These are phyloP conservation scores for Puccinia polysora DNA, from an alignment of 1,284 basidiomycete species.

Conservation along the genomic window DNA sequence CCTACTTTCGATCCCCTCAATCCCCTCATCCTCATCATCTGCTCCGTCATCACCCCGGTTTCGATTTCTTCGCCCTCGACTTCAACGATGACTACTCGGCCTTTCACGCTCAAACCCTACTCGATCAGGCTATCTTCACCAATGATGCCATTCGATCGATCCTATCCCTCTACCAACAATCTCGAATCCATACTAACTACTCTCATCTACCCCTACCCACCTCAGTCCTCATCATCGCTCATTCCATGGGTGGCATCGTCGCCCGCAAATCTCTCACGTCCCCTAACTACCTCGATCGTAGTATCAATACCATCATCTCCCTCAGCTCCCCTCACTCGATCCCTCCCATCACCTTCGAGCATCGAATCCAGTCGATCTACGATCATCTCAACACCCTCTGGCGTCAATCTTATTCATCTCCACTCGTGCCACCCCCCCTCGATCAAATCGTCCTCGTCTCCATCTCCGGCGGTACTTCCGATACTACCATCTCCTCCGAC, in stretches of 20 bases:
- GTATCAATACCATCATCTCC: slow-evolving; percentile 76
- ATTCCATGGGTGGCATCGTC: slow-evolving; percentile 98
- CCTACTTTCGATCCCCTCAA: slow-evolving; percentile 61
- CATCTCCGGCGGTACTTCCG: slow-evolving; percentile 84
- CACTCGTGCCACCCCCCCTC: slow-evolving; percentile 52
- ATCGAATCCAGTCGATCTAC: slow-evolving; percentile 72
- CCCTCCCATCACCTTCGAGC: slow-evolving; percentile 81
- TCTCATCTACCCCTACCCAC: slow-evolving; percentile 46
- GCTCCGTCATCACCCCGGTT: slow-evolving; percentile 55
- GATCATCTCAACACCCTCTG: slow-evolving; percentile 52
- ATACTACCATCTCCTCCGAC: slow-evolving; percentile 88
- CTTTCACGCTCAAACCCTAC: slow-evolving; percentile 82
- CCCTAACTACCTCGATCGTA: slow-evolving; percentile 53
- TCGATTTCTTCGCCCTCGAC: slow-evolving; percentile 87
- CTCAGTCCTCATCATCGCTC: slow-evolving; percentile 72
- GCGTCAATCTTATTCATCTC: slow-evolving; percentile 54
- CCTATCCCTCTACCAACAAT: slow-evolving; percentile 65
- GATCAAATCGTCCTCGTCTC: slow-evolving; percentile 64
- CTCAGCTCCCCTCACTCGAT: slow-evolving; percentile 89
- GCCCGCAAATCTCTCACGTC: slow-evolving; percentile 66
- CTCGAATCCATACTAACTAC: not conserved
- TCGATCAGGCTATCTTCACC: slow-evolving; percentile 75
- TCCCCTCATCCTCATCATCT: not conserved
- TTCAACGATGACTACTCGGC: slow-evolving; percentile 97
- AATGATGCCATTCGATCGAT: slow-evolving; percentile 70